Conservation (phyloP, 805 yeast genomes). For the Candida ficus region DNA sequence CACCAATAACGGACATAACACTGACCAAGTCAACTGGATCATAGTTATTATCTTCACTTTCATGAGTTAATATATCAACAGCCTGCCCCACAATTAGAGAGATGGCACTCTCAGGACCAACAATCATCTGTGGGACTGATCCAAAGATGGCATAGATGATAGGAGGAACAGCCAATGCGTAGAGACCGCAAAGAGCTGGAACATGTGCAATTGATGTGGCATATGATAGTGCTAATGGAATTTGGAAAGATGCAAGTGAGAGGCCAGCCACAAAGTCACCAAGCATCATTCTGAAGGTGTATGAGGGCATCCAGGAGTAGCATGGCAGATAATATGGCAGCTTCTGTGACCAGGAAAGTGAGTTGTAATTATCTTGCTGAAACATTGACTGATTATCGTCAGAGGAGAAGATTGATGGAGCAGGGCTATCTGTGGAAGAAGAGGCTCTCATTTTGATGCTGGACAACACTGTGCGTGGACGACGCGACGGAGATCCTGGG, state of each 20-base stretch:
- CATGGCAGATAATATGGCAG: slow-evolving; percentile 65
- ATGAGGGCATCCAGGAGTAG: slow-evolving; percentile 59
- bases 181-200: slow-evolving; percentile 75
- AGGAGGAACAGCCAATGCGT: slow-evolving; percentile 74
- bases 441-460: slow-evolving; percentile 7
- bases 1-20: slow-evolving; percentile 69
- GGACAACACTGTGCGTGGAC: slow-evolving; percentile 20
- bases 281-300: slow-evolving; percentile 33
- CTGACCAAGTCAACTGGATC: slow-evolving; percentile 55
- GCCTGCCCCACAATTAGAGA: slow-evolving; percentile 80
- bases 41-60: slow-evolving; percentile 34
- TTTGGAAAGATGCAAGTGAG: slow-evolving; percentile 84
- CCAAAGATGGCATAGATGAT: slow-evolving; percentile 74
- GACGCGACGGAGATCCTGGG: slow-evolving; percentile 9
- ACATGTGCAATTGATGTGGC: slow-evolving; percentile 82
- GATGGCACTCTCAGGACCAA: slow-evolving; percentile 89
- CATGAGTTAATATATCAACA: slow-evolving; percentile 48
- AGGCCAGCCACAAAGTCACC: slow-evolving; percentile 80
- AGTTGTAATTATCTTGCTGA: slow-evolving; percentile 1
- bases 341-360: slow-evolving; percentile 20
- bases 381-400: slow-evolving; percentile 6
- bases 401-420: slow-evolving; percentile 12
- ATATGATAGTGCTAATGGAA: slow-evolving; percentile 70
- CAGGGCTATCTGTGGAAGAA: slow-evolving; percentile 2
- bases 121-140: slow-evolving; percentile 82